Percentiles rank a stretch among this genome's conserved stretches.
Conservation (phyloP, 352 stramenopile species). For the Pythium monospermum region DNA sequence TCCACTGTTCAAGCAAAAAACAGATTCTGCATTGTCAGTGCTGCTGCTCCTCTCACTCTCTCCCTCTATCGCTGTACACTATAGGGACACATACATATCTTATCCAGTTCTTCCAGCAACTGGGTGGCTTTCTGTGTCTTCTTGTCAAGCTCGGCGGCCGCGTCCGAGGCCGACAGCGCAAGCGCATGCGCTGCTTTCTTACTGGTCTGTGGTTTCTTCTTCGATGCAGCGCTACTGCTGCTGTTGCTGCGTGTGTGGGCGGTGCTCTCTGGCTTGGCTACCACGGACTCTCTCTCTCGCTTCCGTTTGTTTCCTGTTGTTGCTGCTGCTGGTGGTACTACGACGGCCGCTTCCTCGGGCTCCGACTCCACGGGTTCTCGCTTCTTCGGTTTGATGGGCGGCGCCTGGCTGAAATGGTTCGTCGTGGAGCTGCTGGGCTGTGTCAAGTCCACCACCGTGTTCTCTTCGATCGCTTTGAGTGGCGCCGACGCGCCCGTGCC, state of each 20-base stretch:
- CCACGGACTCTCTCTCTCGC: conserved; percentile 9
- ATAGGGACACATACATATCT: conserved; percentile 34
- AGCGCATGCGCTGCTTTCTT: background rate
- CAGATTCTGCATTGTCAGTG: background rate
- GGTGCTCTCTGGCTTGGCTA: background rate
- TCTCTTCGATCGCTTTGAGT: conserved; percentile 57
- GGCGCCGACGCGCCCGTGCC: conserved; percentile 7
- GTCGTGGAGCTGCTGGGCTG: conserved; percentile 17
- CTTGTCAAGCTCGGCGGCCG: conserved; percentile 24
- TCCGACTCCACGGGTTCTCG: too few species aligned
- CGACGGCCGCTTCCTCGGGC: conserved; percentile 11
- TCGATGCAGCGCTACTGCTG: background rate
- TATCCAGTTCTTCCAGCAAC: conserved; percentile 59
- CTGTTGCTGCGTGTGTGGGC: conserved; percentile 1
- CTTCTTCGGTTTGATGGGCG: conserved; percentile 14
- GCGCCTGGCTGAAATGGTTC: conserved; percentile 28
- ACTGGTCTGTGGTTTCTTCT: background rate
- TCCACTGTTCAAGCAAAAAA: conserved; percentile 39
- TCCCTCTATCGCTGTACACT: too few species aligned
- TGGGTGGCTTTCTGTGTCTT: conserved; percentile 37
- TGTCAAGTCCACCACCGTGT: conserved; percentile 38
- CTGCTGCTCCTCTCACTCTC: too few species aligned
- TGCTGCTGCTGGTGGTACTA: conserved; percentile 15
- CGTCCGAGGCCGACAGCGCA: background rate
- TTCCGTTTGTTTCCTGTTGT: conserved; percentile 15